Evolutionary conservation across 352 stramenopile species (phyloP), one percentile per base, ranked within the genome.

Genomic region (Globisporangium perplexum): DNA sequence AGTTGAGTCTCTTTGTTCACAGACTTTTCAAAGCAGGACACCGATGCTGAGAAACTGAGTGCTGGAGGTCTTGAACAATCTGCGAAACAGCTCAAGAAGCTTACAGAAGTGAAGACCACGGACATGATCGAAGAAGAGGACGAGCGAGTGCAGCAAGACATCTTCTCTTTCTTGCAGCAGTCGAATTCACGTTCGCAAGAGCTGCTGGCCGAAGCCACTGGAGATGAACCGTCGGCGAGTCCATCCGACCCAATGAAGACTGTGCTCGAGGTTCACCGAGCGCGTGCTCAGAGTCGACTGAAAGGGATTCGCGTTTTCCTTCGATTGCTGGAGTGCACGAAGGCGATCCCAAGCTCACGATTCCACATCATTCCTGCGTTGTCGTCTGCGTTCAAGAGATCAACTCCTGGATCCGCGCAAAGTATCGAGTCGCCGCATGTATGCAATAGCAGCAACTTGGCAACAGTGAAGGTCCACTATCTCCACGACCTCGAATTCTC

Each of bases 111-210:
- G 7, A 94, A 92, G 57, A 77, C 77, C 7, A 72, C 83, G 28
- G 77, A 91, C 42, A 65, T 59, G 35, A 89, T 92, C 51, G 81
- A 93, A 62, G 77, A 90, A 64, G 84, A 95, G 67, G 84, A 95
- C 42, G 84, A 92, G 49, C 77, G 74, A n/a, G 70, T 90, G 33
- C 82, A 92, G 35, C 57, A 77, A 1, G 84, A 95, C 26, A 79
- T 93, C 20, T 93, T 95, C 49, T 73, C 72, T 1, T 95, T 95
- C 33, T 59, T 95, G 18, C 82, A 95, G 50, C 73, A 85, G 41
- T 73, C 74, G 18, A 66, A 18, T 31, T 35, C 23, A 7, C 35
- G 47, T 22, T 3, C 47, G 7, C 30, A 41, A 28, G 38, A 14
- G 3, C 3, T 26, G 39, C 7, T 45, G 6, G 26, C 17, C 14